Evolutionary conservation across 75 land plant species (phyloP), one percentile per base, ranked within the genome.

Genomic region (Adiantum capillusveneris): DNA sequence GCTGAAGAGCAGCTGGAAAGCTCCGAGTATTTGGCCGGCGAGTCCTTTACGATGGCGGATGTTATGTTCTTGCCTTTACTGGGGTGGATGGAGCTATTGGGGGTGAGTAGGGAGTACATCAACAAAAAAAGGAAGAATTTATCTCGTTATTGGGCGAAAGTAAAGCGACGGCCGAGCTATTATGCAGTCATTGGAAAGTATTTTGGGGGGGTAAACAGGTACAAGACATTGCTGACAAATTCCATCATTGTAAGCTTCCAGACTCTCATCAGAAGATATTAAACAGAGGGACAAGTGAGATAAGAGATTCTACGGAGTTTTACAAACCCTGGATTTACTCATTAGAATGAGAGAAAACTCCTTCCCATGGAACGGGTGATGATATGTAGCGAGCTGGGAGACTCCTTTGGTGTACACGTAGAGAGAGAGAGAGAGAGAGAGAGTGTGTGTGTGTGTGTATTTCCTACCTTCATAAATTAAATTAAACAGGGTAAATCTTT

Each of bases 41-140:
- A 81, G 19, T 79, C 64, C 14, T 89, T 85, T 34, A 77, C 87
- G 29, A 62, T 89, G 80, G 98, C 87, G 7, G 98, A 93, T 72
- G 80, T 59, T 0, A 67, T 83, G 81, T 77, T 93, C 25, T 59
- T 89, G 34, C 98, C 98, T 13, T 71, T 93, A 12, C 63, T 93
- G 25, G 84, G 77, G 22, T 81, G 96, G 1, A 53, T 93, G 1
- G 62, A 64, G 53, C 71, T 88, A 11, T 53, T 93, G 59, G 55
- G 81, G 45, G 59, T 79, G 48, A 79, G 61, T 57, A 70, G 85
- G 7, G 81, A 81, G 65, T 84, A 77, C 46, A 75, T 90, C 41
- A 39, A 29, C 18, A 41, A 65, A 57, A 41, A 65, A 57, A 70
- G 98, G 55, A 76, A 80, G 14, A 85, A 62, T 26, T 21, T 93